Evolutionary conservation across 2,329 filamentous ascomycete genomes (phyloP), one percentile per base, ranked within the genome.

Genomic region (Ophiosphaerella herpotricha): DNA sequence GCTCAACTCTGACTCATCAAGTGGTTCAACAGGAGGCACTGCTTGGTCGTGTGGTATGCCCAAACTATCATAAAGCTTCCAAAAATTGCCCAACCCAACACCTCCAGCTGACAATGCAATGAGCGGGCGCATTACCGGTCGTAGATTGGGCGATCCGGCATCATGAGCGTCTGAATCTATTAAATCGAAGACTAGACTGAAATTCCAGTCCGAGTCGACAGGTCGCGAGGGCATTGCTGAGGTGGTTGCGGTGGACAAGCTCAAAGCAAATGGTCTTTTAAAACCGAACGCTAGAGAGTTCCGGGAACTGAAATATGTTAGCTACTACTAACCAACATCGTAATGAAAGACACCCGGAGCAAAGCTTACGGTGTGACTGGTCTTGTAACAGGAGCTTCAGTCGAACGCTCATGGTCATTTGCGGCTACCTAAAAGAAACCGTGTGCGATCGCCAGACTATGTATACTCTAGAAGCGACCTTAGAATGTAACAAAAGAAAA

Each of bases 11-110:
- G 61, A 64, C 7, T 67, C 54, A 13, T 66, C 61, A 16, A 61
- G 50, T 26, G 66, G 58, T 39, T 56, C 58, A 34, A 64, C 18
- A n/a, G 58, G 55, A 9, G 60, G 54, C 13, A 54, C 39, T 9
- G 57, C 61, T 7, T 46, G 48, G 5, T 50, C 45, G 26, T 60
- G 59, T 9, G 70, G 57, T 7, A 74, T 66, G 29, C 76, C 77
- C 16, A 80, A 59, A 33, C 70, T 72, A 44, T 76, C 66, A 62
- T 75, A 80, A n/a, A 80, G 60, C 58, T 74, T 77, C 38, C 59
- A 61, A 55, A 80, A 80, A 54, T 77, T 73, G n/a, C 78, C 78
- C 14, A 80, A 58, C 9, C 62, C 60, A 43, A 62, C 57, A 7
- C 57, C 57, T 43, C 55, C 58, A 26, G 48, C 43, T 42, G 55